Base-by-base conservation (phyloP, 164 flowering plant species). In the Tetrastigma voinierianum region DNA sequence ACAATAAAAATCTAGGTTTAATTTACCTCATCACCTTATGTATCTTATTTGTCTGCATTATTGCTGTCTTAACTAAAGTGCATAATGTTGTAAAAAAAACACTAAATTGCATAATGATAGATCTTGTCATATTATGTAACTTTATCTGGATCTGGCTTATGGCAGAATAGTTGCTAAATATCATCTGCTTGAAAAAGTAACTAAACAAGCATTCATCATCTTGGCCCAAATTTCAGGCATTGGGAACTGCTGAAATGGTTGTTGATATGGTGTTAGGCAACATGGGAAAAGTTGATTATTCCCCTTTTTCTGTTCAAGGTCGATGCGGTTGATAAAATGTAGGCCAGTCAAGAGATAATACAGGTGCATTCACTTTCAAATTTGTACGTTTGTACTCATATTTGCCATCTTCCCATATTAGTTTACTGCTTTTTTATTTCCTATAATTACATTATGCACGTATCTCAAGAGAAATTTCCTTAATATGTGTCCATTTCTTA, bases 231-330 rank as follows among this genome's bases (percentile, higher is more conserved):
- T 71, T 70, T 24, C 83, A 94, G 97, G 98, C 96, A 62, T 21
- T 87, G n/a, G n/a, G n/a, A n/a, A n/a, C n/a, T n/a, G n/a, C n/a
- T n/a, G 98, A 95, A 78, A 82, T 95, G 92, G 76, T 95, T 44
- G 80, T 69, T 61, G 86, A 90, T 72, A 82, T 90, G 93, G 86
- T 93, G 51, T 72, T 93, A 67, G 91, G 88, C 49, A 82, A 80
- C 60, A 78, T 82, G n/a, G 60, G 47, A 19, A 78, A 77, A 76
- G 84, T 89, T 68, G 78, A 89, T 70, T 51, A 16, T 46, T 55
- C 80, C 46, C 82, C 91, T 44, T 93, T 81, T 80, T 64, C 88
- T 12, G 67, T 86, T 62, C 76, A 74, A 67, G 83, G 84, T 47
- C 78, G 87, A 63, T 78, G 79, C 66, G 75, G 69, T 12, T 70